These are phyloP conservation scores for Cicer pinnatifidum DNA, from an alignment of 306 rosid species.

Conservation along the genomic window DNA sequence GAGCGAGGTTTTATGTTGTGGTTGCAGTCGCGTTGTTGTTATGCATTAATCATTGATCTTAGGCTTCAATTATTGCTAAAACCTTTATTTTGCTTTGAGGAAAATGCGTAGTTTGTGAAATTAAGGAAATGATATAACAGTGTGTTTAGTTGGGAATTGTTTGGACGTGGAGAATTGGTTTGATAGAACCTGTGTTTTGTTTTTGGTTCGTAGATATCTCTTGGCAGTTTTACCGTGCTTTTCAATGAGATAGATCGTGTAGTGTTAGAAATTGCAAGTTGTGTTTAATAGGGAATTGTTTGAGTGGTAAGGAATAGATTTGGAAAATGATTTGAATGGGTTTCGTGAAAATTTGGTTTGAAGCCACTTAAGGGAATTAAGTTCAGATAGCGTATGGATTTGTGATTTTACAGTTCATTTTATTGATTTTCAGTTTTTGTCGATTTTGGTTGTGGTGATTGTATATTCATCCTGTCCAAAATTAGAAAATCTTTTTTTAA, in stretches of 20 bases:
- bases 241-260: background rate
- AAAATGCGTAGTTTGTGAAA: background rate
- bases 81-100: background rate
- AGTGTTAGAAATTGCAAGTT: background rate
- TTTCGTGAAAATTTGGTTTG: slow-evolving; percentile 11
- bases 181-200: slow-evolving; percentile 11
- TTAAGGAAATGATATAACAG: background rate
- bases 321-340: slow-evolving; percentile 7
- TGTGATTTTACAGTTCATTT: too few species aligned
- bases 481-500: too few species aligned
- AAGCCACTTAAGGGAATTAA: background rate
- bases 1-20: background rate
- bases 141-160: background rate
- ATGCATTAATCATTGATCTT: background rate
- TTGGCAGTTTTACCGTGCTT: background rate
- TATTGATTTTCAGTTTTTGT: too few species aligned
- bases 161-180: slow-evolving; percentile 1
- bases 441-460: too few species aligned
- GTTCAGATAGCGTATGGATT: too few species aligned
- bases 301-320: background rate
- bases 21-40: background rate
- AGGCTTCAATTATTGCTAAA: background rate
- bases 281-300: slow-evolving; percentile 8
- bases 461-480: too few species aligned
- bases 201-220: slow-evolving; percentile 6